These are phyloP conservation scores for Talaromyces sp. DNA, from an alignment of 2,329 filamentous ascomycete genomes.

Conservation along the genomic window DNA sequence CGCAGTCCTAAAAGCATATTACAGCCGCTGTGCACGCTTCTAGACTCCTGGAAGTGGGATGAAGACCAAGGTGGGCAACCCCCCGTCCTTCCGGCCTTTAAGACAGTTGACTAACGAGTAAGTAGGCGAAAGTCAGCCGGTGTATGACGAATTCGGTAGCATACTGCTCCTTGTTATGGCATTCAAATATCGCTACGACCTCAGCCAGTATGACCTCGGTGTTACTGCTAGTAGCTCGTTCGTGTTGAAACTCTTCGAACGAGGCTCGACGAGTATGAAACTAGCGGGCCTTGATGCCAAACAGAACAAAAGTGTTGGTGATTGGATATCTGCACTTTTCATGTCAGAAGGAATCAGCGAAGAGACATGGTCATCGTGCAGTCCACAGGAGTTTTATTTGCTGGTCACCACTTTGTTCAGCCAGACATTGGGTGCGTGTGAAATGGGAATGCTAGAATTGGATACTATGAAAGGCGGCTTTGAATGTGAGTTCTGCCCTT, in stretches of 20 bases:
- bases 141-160: slow-evolving; percentile 66
- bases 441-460: slow-evolving; percentile 54
- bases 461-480: slow-evolving; percentile 62
- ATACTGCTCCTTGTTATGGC: slow-evolving; percentile 59
- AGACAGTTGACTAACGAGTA: slow-evolving; percentile 23
- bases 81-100: not conserved
- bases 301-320: slow-evolving; percentile 56
- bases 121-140: slow-evolving; percentile 59
- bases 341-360: slow-evolving; percentile 63
- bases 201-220: slow-evolving; percentile 54
- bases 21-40: slow-evolving; percentile 56
- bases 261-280: slow-evolving; percentile 47
- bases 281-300: slow-evolving; percentile 55
- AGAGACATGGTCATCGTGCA: slow-evolving; percentile 63
- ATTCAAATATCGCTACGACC: slow-evolving; percentile 58
- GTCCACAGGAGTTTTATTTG: slow-evolving; percentile 63
- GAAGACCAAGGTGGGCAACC: slow-evolving; percentile 58
- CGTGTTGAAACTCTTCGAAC: slow-evolving; percentile 54
- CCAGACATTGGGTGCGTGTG: slow-evolving; percentile 60
- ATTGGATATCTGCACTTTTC: slow-evolving; percentile 62
- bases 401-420: slow-evolving; percentile 62
- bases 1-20: slow-evolving; percentile 57
- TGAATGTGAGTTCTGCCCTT: slow-evolving; percentile 52
- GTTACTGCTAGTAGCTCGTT: slow-evolving; percentile 54
- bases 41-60: slow-evolving; percentile 65